These are phyloP conservation scores for Sporothrix luriei DNA, from an alignment of 2,329 filamentous ascomycete species.

Conservation along the genomic window DNA sequence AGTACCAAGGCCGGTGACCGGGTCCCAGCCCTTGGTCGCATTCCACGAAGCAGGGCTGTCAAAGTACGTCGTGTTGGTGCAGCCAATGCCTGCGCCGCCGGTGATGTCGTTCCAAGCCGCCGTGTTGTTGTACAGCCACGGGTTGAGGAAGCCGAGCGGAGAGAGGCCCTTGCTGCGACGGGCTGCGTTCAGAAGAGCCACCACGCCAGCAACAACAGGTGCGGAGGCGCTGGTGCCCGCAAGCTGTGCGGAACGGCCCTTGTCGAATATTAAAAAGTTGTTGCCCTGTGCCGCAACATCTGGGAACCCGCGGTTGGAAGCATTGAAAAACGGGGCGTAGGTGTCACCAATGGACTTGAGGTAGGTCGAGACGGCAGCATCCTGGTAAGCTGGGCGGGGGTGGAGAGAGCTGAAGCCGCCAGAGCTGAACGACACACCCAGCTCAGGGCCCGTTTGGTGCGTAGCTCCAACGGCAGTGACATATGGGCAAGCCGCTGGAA, in stretches of 20 bases:
- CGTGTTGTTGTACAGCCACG: conserved; percentile 44
- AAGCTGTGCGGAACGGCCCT: conserved; percentile 30
- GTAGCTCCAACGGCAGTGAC: conserved; percentile 61
- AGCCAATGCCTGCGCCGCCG: conserved; percentile 38
- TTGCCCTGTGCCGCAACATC: conserved; percentile 59
- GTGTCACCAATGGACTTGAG: conserved; percentile 47
- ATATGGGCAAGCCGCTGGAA: conserved; percentile 46
- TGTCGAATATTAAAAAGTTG: conserved; percentile 40
- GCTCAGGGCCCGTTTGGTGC: conserved; percentile 42
- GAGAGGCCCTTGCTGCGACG: conserved; percentile 43
- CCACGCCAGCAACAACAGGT: conserved; percentile 48
- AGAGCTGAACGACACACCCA: conserved; percentile 41
- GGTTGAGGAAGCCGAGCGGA: conserved; percentile 51
- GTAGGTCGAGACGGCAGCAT: conserved; percentile 45
- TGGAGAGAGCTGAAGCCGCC: conserved; percentile 56
- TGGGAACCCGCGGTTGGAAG: conserved; percentile 50
- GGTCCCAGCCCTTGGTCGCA: conserved; percentile 43
- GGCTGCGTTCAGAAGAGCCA: conserved; percentile 50
- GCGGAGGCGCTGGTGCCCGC: conserved; percentile 46
- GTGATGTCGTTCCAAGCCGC: conserved; percentile 41
- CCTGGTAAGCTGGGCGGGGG: conserved; percentile 48
- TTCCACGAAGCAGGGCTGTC: conserved; percentile 38
- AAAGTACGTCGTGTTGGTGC: conserved; percentile 34
- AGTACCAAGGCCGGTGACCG: conserved; percentile 42
- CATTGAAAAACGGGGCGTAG: conserved; percentile 51